These are phyloP conservation scores for Actinidia chinensis DNA, from an alignment of 179 eudicot species.

Conservation along the genomic window DNA sequence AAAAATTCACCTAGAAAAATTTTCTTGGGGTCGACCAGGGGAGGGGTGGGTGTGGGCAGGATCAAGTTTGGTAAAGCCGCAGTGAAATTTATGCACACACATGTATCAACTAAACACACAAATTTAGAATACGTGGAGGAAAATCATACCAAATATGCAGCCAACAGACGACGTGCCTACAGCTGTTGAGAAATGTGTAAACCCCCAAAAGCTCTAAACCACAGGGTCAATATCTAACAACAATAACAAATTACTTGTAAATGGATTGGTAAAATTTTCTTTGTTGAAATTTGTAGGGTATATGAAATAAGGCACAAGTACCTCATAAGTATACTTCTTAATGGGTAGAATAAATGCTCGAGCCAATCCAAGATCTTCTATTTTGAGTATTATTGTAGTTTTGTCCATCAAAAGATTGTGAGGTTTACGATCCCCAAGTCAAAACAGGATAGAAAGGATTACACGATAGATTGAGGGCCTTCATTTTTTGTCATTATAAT, in stretches of 20 bases:
- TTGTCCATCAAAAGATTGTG: slow-evolving; percentile 98
- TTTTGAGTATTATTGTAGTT: slow-evolving; percentile 70
- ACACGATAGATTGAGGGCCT: background rate
- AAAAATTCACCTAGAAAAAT: too few species aligned
- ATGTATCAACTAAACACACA: too few species aligned
- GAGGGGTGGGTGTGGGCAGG: too few species aligned
- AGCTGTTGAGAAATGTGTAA: slow-evolving; percentile 86
- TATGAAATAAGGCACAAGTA: slow-evolving; percentile 17
- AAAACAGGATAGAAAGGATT: background rate
- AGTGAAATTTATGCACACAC: too few species aligned
- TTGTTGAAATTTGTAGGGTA: background rate
- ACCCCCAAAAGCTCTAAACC: slow-evolving; percentile 90
- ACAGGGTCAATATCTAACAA: slow-evolving; percentile 69
- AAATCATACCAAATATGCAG: slow-evolving; percentile 68
- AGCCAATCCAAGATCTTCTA: slow-evolving; percentile 98
- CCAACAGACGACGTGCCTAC: slow-evolving; percentile 94
- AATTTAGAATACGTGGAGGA: too few species aligned
- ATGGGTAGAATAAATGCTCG: slow-evolving; percentile 77
- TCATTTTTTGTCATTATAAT: background rate
- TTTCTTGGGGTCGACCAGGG: too few species aligned
- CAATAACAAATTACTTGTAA: background rate
- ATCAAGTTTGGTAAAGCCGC: too few species aligned
- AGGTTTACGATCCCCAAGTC: slow-evolving; percentile 81
- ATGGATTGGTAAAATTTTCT: background rate
- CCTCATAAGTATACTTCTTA: slow-evolving; percentile 98